Evolutionary conservation across 805 yeast genomes (phyloP), one percentile per base, ranked within the genome.

Genomic region (Metschnikowia kunwiensis): DNA sequence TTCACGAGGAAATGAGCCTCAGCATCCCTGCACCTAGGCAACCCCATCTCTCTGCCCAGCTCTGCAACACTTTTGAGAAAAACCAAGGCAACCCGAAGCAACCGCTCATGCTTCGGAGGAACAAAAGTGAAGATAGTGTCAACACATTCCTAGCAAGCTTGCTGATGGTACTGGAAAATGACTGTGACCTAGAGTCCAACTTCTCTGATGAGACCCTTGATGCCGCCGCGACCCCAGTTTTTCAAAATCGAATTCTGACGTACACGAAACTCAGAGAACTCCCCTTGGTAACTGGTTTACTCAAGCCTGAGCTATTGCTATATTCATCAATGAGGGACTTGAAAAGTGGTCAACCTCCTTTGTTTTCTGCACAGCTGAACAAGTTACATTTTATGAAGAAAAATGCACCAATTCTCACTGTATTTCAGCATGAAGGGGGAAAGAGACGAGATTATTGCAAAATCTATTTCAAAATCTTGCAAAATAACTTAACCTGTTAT

Each of bases 401-500:
- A 25, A 59, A 54, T 32, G 46, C 64, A 7, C 68, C 67, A 2
- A 52, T 57, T 29, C 51, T 60, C 45, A 44, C 51, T 13, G 51
- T 57, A 12, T 31, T 46, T 27, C 28, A 38, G 13, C 46, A 45
- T 32, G 34, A 37, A 14, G 20, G 34, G 7, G 49, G 43, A 3
- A 31, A 36, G 14, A 56, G 56, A 26, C 17, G 4, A 3, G 61
- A 55, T 25, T 48, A 47, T 30, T 60, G 66, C 41, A 53, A 49
- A 24, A 62, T 60, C 12, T 60, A 55, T 34, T 60, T 56, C 48
- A 55, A 54, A 37, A 47, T 58, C 7, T 40, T 57, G 20, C 51
- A 50, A 10, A 58, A 49, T 29, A 58, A 60, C 32, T 38, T 60
- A 12, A 48, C 64, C 16, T 54, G 60, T 36, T 60, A 59, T 38